Conservation (phyloP, 2,329 filamentous ascomycete genomes). For the Exophiala aquamarina region DNA sequence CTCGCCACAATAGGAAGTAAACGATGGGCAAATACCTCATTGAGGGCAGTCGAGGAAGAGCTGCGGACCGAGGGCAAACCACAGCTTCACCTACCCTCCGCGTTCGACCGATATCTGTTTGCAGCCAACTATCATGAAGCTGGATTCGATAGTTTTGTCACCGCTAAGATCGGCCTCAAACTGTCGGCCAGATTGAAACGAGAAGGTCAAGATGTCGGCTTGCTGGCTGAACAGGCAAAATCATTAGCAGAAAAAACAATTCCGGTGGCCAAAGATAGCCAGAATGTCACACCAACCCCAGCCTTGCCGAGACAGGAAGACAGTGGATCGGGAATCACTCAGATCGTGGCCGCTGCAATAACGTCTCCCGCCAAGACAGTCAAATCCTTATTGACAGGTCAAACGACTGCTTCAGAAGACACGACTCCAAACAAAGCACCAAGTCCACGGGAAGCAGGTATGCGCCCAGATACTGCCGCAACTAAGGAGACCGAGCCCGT, state of each 20-base stretch:
- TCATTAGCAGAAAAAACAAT: not conserved
- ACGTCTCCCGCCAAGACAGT: not conserved
- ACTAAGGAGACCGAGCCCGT: not conserved
- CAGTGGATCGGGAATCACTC: no score
- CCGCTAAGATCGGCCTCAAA: slow-evolving; percentile 58
- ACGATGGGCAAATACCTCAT: slow-evolving; percentile 38
- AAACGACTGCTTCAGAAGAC: no score
- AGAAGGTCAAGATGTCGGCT: slow-evolving; percentile 30
- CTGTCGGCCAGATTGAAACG: slow-evolving; percentile 43
- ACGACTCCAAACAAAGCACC: no score
- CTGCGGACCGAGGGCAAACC: slow-evolving; percentile 37
- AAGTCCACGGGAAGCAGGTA: no score
- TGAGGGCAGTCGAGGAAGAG: slow-evolving; percentile 51
- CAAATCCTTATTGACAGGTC: not conserved
- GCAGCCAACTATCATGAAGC: slow-evolving; percentile 55
- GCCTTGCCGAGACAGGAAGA: not conserved
- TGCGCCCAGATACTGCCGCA: no score
- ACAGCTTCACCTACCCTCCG: slow-evolving; percentile 35
- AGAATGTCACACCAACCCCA: not conserved
- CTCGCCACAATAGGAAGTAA: slow-evolving; percentile 49
- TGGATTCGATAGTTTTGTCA: slow-evolving; percentile 63
- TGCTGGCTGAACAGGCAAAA: slow-evolving; percentile 3
- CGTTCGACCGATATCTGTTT: slow-evolving; percentile 37
- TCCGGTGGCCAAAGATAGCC: not conserved
- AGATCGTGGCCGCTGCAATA: not conserved